phyloP scores from a whole-genome alignment of 164 flowering plant genomes.

The Umbellularia californica region DNA sequence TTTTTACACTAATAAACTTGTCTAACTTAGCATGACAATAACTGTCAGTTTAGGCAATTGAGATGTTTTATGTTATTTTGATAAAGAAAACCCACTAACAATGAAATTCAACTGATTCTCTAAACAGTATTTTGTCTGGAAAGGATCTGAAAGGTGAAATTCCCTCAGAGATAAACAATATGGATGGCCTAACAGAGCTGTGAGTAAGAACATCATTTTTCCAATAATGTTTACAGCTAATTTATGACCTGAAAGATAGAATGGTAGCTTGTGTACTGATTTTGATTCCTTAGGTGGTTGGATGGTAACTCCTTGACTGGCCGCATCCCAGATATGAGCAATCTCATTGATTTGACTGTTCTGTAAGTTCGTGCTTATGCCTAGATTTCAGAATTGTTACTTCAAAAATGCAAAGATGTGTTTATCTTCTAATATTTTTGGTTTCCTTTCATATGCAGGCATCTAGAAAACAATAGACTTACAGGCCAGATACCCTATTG shows the following conservation, averaged over 20 bases:
- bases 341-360: constrained; percentile 53
- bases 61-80: not conserved
- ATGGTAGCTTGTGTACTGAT: not conserved
- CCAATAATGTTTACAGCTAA: constrained; percentile 1
- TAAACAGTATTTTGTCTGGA: constrained; percentile 62
- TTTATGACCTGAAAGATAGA: not conserved
- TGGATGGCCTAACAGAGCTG: constrained; percentile 78
- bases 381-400: not conserved
- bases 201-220: constrained; percentile 38
- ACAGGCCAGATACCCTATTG: constrained; percentile 72
- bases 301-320: constrained; percentile 69
- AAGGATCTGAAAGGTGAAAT: constrained; percentile 60
- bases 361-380: constrained; percentile 45
- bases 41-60: not conserved
- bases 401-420: not conserved
- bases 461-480: constrained; percentile 79
- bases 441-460: constrained; percentile 49
- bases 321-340: constrained; percentile 72
- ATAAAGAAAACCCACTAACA: not conserved
- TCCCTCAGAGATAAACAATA: constrained; percentile 54
- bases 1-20: no score
- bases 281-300: constrained; percentile 58
- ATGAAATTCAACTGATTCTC: constrained; percentile 15
- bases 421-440: constrained; percentile 3
- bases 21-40: no score